A percentile compares a stretch with the other conserved stretches of the same genome.
Evolutionary conservation across 805 yeast genomes (phyloP).

Genomic region (Metschnikowia lachancei): DNA sequence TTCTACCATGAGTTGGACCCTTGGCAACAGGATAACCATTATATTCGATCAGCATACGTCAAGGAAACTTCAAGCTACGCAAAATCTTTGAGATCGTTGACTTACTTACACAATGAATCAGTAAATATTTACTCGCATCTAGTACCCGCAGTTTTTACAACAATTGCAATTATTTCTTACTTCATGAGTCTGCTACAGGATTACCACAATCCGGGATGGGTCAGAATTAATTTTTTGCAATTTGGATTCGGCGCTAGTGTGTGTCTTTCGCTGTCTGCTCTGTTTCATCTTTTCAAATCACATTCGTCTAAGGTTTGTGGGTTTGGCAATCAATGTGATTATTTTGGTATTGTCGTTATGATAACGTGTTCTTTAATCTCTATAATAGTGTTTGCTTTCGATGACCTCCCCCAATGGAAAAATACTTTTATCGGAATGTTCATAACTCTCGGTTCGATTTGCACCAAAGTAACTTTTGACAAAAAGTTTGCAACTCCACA

Average conservation of each 20-base stretch:
- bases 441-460: slow-evolving; percentile 53
- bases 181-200: neutral
- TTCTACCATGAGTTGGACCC: slow-evolving; percentile 58
- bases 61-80: slow-evolving; percentile 48
- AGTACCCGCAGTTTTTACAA: slow-evolving; percentile 38
- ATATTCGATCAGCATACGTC: slow-evolving; percentile 62
- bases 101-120: slow-evolving; percentile 65
- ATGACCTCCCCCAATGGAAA: slow-evolving; percentile 42
- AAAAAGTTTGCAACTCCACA: slow-evolving; percentile 64
- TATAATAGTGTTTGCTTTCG: slow-evolving; percentile 38
- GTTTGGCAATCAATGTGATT: slow-evolving; percentile 69
- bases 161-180: slow-evolving; percentile 8
- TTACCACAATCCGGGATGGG: slow-evolving; percentile 27
- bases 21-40: slow-evolving; percentile 77
- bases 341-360: slow-evolving; percentile 68
- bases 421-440: slow-evolving; percentile 46
- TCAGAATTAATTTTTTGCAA: slow-evolving; percentile 48
- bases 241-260: slow-evolving; percentile 56
- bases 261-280: slow-evolving; percentile 62
- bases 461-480: slow-evolving; percentile 61
- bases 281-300: slow-evolving; percentile 64
- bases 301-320: slow-evolving; percentile 56
- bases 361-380: slow-evolving; percentile 45
- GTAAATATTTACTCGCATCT: slow-evolving; percentile 71
- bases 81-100: slow-evolving; percentile 48